Conservation (phyloP, 108 stramenopile genomes). For the Conticribra guillardii region DNA sequence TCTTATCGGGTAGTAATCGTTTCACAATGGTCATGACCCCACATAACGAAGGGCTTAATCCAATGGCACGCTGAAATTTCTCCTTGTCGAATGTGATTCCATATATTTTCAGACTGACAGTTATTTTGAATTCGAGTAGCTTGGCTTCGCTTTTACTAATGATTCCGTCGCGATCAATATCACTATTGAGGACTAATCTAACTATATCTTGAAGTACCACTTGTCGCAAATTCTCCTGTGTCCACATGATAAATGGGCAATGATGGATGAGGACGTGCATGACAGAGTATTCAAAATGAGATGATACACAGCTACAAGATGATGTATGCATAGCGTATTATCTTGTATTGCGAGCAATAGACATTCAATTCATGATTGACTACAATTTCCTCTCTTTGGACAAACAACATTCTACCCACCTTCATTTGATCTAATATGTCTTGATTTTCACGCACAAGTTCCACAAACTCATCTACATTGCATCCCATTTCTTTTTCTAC, state of each 20-base stretch:
- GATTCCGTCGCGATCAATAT: constrained; percentile 28
- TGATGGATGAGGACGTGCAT: constrained; percentile 8
- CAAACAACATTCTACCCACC: too few relatives aligned
- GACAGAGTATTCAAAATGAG: neutral
- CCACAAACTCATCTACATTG: constrained; percentile 14
- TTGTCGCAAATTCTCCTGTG: constrained; percentile 32
- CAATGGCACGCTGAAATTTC: constrained; percentile 34
- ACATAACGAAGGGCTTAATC: constrained; percentile 23
- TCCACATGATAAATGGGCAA: neutral
- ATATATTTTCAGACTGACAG: constrained; percentile 22
- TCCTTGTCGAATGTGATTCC: constrained; percentile 32
- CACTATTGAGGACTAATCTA: constrained; percentile 17
- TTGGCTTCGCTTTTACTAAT: constrained; percentile 19
- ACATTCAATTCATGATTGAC: too few relatives aligned
- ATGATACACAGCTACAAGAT: too few relatives aligned
- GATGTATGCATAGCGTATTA: too few relatives aligned
- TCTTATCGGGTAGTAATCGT: constrained; percentile 32
- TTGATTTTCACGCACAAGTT: constrained; percentile 23
- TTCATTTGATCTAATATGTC: constrained; percentile 16
- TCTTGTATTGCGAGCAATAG: neutral
- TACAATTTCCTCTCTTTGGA: too few relatives aligned
- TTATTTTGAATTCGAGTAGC: constrained; percentile 6
- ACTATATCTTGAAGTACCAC: constrained; percentile 33
- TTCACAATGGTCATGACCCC: constrained; percentile 31
- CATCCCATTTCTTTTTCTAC: constrained; percentile 6